phyloP scores from a whole-genome alignment of 2,329 filamentous ascomycete genomes.

The Cylindrodendrum hubeiense region DNA sequence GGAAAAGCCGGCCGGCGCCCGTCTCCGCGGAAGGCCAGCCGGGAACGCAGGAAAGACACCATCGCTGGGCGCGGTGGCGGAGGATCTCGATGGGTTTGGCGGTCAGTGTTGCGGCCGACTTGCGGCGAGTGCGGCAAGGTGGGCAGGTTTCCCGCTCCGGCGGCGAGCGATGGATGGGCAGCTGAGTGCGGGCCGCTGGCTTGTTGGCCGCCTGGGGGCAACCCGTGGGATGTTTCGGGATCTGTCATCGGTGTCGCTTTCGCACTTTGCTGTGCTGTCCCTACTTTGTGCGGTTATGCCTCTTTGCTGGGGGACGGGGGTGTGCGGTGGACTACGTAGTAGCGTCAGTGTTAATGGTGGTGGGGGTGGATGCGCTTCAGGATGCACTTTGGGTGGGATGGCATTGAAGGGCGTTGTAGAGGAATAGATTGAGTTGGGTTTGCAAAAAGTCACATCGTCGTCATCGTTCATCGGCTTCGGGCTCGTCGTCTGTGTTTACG shows the following conservation, averaged over 20 bases:
- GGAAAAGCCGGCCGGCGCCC: too few relatives aligned
- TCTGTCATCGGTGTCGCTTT: background rate
- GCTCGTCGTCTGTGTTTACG: background rate
- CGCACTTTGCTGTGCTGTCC: background rate
- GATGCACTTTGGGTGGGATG: background rate
- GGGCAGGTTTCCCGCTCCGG: background rate
- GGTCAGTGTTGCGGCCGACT: background rate
- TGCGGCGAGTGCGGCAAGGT: background rate
- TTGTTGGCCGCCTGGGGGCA: background rate
- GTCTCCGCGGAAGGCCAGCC: too few relatives aligned
- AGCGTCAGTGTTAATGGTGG: background rate
- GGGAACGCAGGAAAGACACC: too few relatives aligned
- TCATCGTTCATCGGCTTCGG: background rate
- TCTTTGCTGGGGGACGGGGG: background rate
- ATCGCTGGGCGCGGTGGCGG: background rate
- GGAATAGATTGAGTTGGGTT: background rate
- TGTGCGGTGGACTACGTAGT: background rate
- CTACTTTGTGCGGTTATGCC: background rate
- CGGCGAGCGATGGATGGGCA: background rate
- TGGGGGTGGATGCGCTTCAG: too few relatives aligned
- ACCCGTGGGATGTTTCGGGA: background rate
- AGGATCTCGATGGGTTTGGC: background rate
- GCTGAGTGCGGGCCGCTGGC: background rate
- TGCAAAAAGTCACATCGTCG: background rate
- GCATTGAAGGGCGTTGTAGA: background rate